Evolutionary conservation across 164 flowering plant genomes (phyloP).

Genomic region (Liriodendron chinense): DNA sequence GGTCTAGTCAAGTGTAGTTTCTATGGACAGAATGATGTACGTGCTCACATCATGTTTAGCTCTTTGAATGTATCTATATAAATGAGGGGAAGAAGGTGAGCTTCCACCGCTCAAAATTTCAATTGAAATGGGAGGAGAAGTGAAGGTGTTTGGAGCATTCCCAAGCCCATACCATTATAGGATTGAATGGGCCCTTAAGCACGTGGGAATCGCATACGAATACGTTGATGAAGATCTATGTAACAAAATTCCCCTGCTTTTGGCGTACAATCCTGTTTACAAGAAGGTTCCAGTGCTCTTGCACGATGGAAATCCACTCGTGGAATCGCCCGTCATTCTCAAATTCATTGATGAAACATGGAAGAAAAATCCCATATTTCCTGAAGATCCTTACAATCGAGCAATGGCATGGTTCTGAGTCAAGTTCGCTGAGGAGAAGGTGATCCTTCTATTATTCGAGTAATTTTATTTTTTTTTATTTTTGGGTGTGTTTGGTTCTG

Average conservation of each 20-base stretch:
- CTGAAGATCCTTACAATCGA: conserved; percentile 10
- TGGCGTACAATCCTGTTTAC: conserved; percentile 9
- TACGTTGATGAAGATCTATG: conserved; percentile 5
- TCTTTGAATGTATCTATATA: not conserved
- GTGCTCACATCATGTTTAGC: not conserved
- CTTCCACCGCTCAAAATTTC: not conserved
- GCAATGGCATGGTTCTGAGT: conserved; percentile 13
- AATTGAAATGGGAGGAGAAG: conserved; percentile 3
- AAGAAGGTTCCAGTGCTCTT: conserved; percentile 10
- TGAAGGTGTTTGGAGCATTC: conserved; percentile 12
- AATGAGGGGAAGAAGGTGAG: not conserved
- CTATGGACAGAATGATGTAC: not conserved
- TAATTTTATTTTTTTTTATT: too few relatives aligned
- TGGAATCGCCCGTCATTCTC: conserved; percentile 10
- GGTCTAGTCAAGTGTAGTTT: too few relatives aligned
- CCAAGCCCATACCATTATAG: conserved; percentile 8
- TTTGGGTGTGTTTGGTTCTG: too few relatives aligned
- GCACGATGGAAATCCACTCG: conserved; percentile 2
- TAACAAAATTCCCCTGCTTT: conserved; percentile 5
- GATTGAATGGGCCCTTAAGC: conserved; percentile 8
- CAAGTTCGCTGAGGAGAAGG: conserved; percentile 1
- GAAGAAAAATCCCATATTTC: conserved; percentile 7
- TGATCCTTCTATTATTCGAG: not conserved
- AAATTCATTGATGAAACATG: conserved; percentile 16
- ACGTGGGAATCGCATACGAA: conserved; percentile 9